These are phyloP conservation scores for Myriosclerotinia scirpicola DNA, from an alignment of 2,329 filamentous ascomycete species.

Conservation along the genomic window DNA sequence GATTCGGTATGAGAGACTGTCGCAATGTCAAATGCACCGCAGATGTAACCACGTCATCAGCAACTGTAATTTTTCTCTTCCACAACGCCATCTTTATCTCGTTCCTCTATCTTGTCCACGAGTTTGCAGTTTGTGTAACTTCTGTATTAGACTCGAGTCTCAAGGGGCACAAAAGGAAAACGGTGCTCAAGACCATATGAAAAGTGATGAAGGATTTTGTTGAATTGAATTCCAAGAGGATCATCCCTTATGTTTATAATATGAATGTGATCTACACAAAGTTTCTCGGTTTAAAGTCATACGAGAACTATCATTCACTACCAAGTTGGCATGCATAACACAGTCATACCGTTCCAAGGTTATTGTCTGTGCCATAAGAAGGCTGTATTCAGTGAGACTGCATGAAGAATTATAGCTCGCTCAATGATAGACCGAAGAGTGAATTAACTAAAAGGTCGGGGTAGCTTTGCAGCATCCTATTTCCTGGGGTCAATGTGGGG, in stretches of 20 bases:
- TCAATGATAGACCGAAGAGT: slow-evolving; percentile 6
- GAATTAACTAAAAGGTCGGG: slow-evolving; percentile 5
- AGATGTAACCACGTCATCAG: slow-evolving; percentile 41
- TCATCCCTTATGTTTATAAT: background rate
- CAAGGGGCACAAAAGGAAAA: background rate
- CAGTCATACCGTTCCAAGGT: background rate
- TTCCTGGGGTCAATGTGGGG: background rate
- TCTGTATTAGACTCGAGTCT: background rate
- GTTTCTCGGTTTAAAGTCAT: background rate
- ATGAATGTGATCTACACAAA: background rate
- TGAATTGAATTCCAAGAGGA: background rate
- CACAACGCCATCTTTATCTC: slow-evolving; percentile 36
- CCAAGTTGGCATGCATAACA: background rate
- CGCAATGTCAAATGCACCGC: slow-evolving; percentile 41
- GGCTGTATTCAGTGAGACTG: background rate
- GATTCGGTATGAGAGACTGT: slow-evolving; percentile 41
- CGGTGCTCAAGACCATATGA: background rate
- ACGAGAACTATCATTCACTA: background rate
- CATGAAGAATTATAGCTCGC: background rate
- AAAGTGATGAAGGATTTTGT: background rate
- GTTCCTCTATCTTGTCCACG: background rate
- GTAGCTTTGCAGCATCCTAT: background rate
- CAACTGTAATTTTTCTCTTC: slow-evolving; percentile 40
- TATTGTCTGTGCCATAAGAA: background rate
- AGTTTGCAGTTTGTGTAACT: background rate